phyloP scores from a whole-genome alignment of 345 rosid species.

The Salix exigua region DNA sequence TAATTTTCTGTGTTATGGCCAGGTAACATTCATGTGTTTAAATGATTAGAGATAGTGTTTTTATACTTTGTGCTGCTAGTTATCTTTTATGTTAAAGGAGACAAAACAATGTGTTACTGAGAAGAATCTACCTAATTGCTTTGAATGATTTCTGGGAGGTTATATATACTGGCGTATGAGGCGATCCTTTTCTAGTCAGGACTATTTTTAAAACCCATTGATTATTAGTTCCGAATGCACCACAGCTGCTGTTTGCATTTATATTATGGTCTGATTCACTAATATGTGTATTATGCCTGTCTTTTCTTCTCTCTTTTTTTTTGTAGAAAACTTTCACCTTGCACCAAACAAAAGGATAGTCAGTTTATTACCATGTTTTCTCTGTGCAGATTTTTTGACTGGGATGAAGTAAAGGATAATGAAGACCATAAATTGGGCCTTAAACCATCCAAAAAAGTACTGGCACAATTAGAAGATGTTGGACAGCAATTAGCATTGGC shows the following conservation, averaged over 20 bases:
- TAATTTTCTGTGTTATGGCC: neutral
- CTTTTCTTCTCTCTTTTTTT: too few species aligned
- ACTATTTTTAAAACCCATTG: neutral
- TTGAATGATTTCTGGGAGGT: neutral
- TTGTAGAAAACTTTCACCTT: neutral
- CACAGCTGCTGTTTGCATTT: neutral
- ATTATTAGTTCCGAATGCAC: neutral
- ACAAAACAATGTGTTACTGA: neutral
- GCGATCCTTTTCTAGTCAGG: neutral
- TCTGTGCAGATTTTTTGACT: slow-evolving; percentile 59
- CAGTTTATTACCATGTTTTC: neutral
- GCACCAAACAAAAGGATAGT: neutral
- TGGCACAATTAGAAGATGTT: slow-evolving; percentile 49
- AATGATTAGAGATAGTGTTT: neutral
- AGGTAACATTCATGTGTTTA: neutral
- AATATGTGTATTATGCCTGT: neutral
- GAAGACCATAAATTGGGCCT: slow-evolving; percentile 40
- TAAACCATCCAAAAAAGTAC: slow-evolving; percentile 51
- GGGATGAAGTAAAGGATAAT: slow-evolving; percentile 45
- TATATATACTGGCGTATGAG: neutral
- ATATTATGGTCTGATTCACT: neutral
- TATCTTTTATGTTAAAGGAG: neutral
- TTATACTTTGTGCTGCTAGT: neutral
- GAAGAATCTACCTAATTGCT: neutral
- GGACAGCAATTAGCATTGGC: slow-evolving; percentile 74